Evolutionary conservation across 805 yeast genomes (phyloP), one percentile per base, ranked within the genome.

Genomic region (Candida verbasci): DNA sequence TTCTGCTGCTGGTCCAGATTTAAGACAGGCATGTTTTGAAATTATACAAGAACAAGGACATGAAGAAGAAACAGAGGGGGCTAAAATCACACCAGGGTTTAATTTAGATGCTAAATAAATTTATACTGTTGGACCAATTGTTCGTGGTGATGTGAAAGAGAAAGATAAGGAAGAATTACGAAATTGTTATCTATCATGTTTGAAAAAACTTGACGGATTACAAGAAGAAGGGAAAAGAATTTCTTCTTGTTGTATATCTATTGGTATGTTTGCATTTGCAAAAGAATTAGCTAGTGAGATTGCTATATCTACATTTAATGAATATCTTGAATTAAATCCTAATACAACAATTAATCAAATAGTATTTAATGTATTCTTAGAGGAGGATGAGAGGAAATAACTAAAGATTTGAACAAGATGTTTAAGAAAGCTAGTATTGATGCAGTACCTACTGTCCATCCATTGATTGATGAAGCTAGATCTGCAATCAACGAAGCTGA

Each of bases 91-190:
- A 9, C 29, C 12, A 3, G 39, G 39, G 3, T 35, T 21, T 17
- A 35, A 35, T 18, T 35, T 35, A 12, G 24, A 17, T 24, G 15
- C 31, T 5, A 23, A 29, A 20, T 25, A 35, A 20, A 9, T 35
- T 12, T 34, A 35, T 29, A 35, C 39, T 6, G 34, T 35, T n/a
- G 39, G 39, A 15, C 39, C 39, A 10, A 15, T 15, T n/a, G 9
- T 35, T 9, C 18, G 15, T 11, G 31, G 31, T 14, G 15, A 24
- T 2, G 30, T 27, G 9, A 24, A 32, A 9, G 6, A 14, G 6
- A 14, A 15, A 23, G 30, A 35, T 17, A 25, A 7, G 3, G 11
- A 24, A 10, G 20, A 35, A 16, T 25, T 35, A n/a, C 24, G 14
- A 14, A 24, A 17, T 15, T 35, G 39, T 21, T 35, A 35, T 21